Evolutionary conservation across 78 protist species (phyloP), one percentile per base, ranked within the genome.

Genomic region (Dictyostelium purpureum): DNA sequence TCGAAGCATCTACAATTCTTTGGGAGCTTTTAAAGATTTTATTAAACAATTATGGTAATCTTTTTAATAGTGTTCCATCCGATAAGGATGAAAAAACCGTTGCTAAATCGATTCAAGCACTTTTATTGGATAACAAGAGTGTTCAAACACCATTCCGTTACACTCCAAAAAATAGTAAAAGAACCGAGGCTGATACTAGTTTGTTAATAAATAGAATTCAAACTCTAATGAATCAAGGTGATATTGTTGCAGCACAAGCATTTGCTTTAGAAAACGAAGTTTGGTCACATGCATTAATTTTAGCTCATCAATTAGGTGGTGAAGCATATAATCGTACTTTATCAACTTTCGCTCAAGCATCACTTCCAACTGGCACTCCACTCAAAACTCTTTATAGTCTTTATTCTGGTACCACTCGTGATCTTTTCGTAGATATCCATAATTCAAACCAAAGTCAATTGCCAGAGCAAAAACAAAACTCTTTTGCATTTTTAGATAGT

Each of bases 341-440:
- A 21, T 54, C 49, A 11, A 28, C 74, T 4, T 70, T 85, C 31
- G 28, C 71, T 5, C 71, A 61, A 33, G 26, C 65, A 1, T 21
- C 80, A 43, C 45, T 85, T 24, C 92, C 92, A 56, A 45, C 52
- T n/a, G 92, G 92, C 4, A 73, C 92, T n/a, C 92, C 92, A 18
- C 9, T 85, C 4, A 52, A 35, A n/a, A 85, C 92, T 14, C 59
- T 85, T 38, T 85, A 85, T 24, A 73, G 77, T 45, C 54, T 85
- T 14, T 85, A 61, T 40, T 73, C 74, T 26, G 69, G 69, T 10
- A 73, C n/a, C 47, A 73, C 78, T 47, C 77, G 82, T 24, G 92
- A 85, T 40, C 28, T 85, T 35, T 73, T 85, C 33, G 52, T 42
- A 18, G 78, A 63, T 63, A 69, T 35, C 47, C 76, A 69, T 37